phyloP scores from a whole-genome alignment of 441 rosid species.

The Adansonia grandidieri region DNA sequence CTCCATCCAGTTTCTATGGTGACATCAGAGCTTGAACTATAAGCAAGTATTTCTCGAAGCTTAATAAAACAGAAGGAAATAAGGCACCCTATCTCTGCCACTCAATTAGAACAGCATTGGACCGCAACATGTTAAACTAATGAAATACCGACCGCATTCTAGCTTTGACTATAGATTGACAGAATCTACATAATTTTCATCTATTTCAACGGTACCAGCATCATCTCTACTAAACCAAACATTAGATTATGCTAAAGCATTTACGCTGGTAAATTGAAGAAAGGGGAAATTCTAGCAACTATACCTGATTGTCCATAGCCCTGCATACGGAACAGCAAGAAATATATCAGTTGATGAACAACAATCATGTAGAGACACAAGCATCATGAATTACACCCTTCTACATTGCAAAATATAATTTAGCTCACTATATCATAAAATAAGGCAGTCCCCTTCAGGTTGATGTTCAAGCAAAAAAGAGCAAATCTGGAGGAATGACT shows the following conservation, averaged over 20 bases:
- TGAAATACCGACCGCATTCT: neutral
- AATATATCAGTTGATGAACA: constrained; percentile 30
- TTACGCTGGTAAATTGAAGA: neutral
- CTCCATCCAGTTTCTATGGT: neutral
- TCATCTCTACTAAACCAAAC: neutral
- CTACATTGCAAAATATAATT: constrained; percentile 7
- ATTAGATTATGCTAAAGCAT: neutral
- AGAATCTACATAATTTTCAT: neutral
- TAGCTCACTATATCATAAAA: constrained; percentile 19
- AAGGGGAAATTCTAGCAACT: constrained; percentile 1
- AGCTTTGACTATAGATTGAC: neutral
- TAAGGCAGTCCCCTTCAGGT: neutral
- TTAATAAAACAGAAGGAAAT: neutral
- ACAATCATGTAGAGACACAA: neutral
- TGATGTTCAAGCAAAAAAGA: constrained; percentile 18
- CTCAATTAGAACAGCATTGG: neutral
- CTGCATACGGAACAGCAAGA: constrained; percentile 52
- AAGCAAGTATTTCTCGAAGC: neutral
- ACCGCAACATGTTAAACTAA: neutral
- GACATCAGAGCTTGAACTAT: neutral
- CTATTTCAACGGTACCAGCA: neutral
- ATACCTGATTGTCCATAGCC: constrained; percentile 96
- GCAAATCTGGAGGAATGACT: neutral
- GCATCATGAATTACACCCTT: constrained; percentile 2
- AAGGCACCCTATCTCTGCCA: neutral